A percentile compares a stretch with the other conserved stretches of the same genome.
Conservation (phyloP, 2,329 filamentous ascomycete genomes). For the Niveomyces coronatus region DNA sequence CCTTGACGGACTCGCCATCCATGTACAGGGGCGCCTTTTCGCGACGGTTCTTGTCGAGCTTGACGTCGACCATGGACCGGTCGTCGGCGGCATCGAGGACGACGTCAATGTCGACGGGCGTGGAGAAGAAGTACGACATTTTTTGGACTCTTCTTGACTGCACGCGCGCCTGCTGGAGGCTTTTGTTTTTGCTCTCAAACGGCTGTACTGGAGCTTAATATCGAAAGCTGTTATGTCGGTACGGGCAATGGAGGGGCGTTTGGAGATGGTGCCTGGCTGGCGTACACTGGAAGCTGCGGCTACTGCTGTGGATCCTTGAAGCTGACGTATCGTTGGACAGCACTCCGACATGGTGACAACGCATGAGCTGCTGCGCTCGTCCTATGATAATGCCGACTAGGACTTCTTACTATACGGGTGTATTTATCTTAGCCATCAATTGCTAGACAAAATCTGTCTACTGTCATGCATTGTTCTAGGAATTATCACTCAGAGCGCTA, state of each 20-base stretch:
- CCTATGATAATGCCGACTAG: no score
- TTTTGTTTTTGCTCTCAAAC: no score
- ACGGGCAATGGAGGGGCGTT: slow-evolving; percentile 4
- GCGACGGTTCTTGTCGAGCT: slow-evolving; percentile 94
- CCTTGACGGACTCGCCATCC: slow-evolving; percentile 97
- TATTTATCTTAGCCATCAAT: no score
- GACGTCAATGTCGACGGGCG: slow-evolving; percentile 96
- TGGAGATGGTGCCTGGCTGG: slow-evolving; percentile 2
- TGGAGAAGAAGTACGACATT: slow-evolving; percentile 98
- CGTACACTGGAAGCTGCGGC: slow-evolving; percentile 5
- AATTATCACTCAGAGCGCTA: no score
- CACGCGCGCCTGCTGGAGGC: slow-evolving; percentile 4
- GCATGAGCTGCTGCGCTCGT: no score
- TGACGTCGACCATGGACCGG: slow-evolving; percentile 90
- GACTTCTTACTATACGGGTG: no score
- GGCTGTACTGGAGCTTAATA: no score
- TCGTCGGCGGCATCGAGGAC: slow-evolving; percentile 94
- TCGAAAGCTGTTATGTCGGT: no score
- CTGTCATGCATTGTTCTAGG: no score
- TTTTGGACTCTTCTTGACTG: not conserved
- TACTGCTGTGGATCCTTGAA: slow-evolving; percentile 6
- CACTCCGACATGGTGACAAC: no score
- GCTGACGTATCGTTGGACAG: slow-evolving; percentile 8
- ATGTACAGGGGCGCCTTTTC: slow-evolving; percentile 96
- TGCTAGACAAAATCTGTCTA: no score